Percentiles rank a stretch among this genome's conserved stretches.
Evolutionary conservation across 352 stramenopile genomes (phyloP).

Genomic region (Globisporangium nunn): DNA sequence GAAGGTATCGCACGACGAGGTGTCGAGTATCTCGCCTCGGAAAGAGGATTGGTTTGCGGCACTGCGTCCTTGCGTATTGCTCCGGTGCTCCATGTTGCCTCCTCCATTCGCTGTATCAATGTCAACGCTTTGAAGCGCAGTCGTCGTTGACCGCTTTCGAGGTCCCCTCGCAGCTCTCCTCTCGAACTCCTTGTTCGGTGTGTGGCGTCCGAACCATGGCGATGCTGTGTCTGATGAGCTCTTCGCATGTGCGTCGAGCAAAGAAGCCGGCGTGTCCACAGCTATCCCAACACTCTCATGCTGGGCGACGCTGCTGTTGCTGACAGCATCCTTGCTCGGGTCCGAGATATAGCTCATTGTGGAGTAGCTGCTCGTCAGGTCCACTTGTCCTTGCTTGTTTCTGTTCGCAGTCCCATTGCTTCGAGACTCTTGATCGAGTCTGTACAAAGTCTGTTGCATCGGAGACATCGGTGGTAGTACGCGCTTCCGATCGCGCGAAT

Average conservation of each 20-base stretch:
- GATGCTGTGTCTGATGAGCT: neutral
- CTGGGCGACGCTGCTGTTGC: neutral
- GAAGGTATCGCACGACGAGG: conserved; percentile 6
- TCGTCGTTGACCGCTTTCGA: neutral
- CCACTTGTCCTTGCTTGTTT: neutral
- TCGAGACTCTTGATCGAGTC: neutral
- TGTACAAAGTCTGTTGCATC: conserved; percentile 2
- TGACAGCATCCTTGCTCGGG: neutral
- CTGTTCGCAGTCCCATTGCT: neutral
- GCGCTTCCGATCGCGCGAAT: conserved; percentile 1
- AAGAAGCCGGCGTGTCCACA: neutral
- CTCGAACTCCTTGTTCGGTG: neutral
- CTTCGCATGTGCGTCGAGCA: neutral
- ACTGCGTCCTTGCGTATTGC: neutral
- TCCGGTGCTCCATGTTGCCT: neutral
- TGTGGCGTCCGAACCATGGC: conserved; percentile 6
- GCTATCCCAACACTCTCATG: neutral
- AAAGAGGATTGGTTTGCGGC: neutral
- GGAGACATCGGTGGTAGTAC: conserved; percentile 10
- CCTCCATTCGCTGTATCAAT: neutral
- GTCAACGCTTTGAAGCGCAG: neutral
- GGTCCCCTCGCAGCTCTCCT: neutral
- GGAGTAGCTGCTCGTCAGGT: conserved; percentile 10
- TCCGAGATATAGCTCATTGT: conserved; percentile 4
- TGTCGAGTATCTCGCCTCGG: neutral